These are phyloP conservation scores for Globisporangium takayamanum DNA, from an alignment of 352 stramenopile species.

Conservation along the genomic window DNA sequence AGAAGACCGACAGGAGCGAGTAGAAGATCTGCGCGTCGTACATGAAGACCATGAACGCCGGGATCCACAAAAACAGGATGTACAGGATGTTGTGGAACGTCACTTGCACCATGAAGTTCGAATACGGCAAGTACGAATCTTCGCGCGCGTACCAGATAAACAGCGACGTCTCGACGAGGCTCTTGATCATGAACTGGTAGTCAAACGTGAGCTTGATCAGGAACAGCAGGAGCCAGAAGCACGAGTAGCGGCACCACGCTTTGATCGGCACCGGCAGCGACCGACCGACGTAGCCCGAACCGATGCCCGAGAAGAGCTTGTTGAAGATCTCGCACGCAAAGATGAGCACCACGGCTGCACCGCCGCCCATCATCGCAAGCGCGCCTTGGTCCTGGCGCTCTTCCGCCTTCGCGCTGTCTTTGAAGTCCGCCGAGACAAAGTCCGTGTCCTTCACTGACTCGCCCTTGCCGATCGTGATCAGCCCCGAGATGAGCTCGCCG, in stretches of 20 bases:
- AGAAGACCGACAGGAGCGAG: constrained; percentile 67
- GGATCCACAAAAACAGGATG: constrained; percentile 79
- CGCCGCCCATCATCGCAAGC: constrained; percentile 55
- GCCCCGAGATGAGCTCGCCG: constrained; percentile 39
- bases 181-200: constrained; percentile 85
- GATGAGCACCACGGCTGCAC: constrained; percentile 37
- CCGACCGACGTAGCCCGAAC: constrained; percentile 68
- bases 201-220: constrained; percentile 74
- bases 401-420: constrained; percentile 17
- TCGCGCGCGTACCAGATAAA: constrained; percentile 81
- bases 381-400: constrained; percentile 50
- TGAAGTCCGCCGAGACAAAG: not conserved
- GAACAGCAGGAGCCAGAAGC: constrained; percentile 79
- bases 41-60: constrained; percentile 79
- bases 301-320: constrained; percentile 60
- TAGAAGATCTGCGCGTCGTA: constrained; percentile 88
- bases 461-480: constrained; percentile 36
- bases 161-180: constrained; percentile 75
- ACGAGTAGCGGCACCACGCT: constrained; percentile 70
- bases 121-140: constrained; percentile 70
- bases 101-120: constrained; percentile 77
- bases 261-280: constrained; percentile 66
- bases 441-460: constrained; percentile 11
- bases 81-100: constrained; percentile 85
- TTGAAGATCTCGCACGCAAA: constrained; percentile 64